Percentiles rank a stretch among this genome's conserved stretches.
Evolutionary conservation across 1,139 yeast genomes (phyloP).

Genomic region (Hyphopichia wangnamkhiaoensis): DNA sequence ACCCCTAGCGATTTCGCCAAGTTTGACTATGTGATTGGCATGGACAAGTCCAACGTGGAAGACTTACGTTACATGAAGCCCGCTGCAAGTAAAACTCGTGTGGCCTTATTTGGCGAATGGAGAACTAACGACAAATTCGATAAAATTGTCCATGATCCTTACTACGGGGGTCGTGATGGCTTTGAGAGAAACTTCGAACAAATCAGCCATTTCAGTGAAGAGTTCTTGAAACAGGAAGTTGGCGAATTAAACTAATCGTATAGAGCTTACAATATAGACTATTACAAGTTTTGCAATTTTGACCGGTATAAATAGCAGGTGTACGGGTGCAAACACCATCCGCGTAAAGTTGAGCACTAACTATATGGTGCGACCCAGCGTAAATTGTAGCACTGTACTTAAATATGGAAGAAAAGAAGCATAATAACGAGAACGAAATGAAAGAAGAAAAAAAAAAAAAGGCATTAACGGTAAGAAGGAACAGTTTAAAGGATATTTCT

Average conservation of each 20-base stretch:
- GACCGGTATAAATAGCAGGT: background rate
- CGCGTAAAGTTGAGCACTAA: too few relatives aligned
- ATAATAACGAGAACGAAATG: too few relatives aligned
- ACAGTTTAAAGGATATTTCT: background rate
- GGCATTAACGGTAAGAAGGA: background rate
- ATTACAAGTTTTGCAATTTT: too few relatives aligned
- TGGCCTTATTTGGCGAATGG: constrained; percentile 78
- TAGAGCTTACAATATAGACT: too few relatives aligned
- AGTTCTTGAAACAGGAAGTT: constrained; percentile 56
- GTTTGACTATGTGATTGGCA: constrained; percentile 83
- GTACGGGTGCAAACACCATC: too few relatives aligned
- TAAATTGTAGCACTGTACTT: background rate
- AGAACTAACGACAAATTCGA: constrained; percentile 51
- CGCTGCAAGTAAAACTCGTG: constrained; percentile 45
- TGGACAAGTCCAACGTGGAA: constrained; percentile 72
- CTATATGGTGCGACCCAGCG: background rate
- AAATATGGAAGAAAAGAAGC: too few relatives aligned
- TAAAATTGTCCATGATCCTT: constrained; percentile 80
- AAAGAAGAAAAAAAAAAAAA: background rate
- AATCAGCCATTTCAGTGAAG: constrained; percentile 68
- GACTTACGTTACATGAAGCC: constrained; percentile 66
- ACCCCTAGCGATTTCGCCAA: constrained; percentile 53
- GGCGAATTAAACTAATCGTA: constrained; percentile 16
- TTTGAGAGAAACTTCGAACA: constrained; percentile 80
- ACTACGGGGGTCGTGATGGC: constrained; percentile 84